Base-by-base conservation (phyloP, 768 basidiomycete species). In the Dioszegia hungarica region DNA sequence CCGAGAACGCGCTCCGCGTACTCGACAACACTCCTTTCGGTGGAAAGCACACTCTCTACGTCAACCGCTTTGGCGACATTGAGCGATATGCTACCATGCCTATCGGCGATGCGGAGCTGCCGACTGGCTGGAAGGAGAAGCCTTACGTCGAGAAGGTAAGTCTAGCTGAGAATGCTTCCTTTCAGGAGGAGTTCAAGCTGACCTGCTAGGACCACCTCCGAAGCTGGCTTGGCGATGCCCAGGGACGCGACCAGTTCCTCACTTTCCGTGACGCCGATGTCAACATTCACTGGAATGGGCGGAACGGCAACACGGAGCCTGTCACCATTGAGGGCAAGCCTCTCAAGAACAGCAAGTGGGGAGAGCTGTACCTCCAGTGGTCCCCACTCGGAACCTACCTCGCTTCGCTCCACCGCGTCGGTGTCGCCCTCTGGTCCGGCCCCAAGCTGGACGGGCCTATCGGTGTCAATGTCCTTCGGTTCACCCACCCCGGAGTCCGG, bases 281-380 rank as follows among this genome's bases (percentile, higher is more conserved):
- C 50, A 82, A 86, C 63, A 85, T 99, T 66, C 81, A 84, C 68
- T 99, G 92, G 93, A 90, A 92, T 67, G 89, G 90, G 47, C 89
- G 90, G 65, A 87, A 88, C 46, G 90, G 67, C 19, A 59, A 37
- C 11, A 48, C 59, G 17, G 74, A 75, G 62, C 60, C 59, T 8
- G 72, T 74, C 61, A 61, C 45, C 66, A 61, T 54, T n/a, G 72
- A 75, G 19, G 70, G 69, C 53, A 74, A 74, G 56, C 64, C 68
- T 2, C 80, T 86, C 68, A 78, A 77, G 54, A 87, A 89, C 79
- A 82, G 83, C 56, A 87, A 88, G 73, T 97, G 95, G 91, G 95
- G 90, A 70, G 92, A 98, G 71, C 83, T 94, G 48, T 99, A 94
- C 77, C 86, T 91, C 19, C 87, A 88, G 28, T 99, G 95, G 95